Percentiles rank a stretch among this genome's conserved stretches.
Evolutionary conservation across 2,329 filamentous ascomycete species (phyloP).

Genomic region (Aaosphaeria pasadenensis): DNA sequence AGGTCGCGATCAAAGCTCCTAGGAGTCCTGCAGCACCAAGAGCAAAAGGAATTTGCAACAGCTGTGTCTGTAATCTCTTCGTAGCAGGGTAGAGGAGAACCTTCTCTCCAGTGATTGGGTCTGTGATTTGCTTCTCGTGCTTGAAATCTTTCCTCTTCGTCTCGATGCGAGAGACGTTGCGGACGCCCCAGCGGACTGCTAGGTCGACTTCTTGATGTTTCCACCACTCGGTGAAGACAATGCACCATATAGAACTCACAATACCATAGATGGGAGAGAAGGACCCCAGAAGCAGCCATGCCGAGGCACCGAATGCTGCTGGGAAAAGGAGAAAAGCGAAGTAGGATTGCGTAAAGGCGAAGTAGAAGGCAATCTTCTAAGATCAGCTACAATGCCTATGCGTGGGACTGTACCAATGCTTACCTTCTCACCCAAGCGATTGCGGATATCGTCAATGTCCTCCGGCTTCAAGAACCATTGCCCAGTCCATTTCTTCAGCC

Average conservation of each 20-base stretch:
- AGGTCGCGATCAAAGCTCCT: conserved; percentile 77
- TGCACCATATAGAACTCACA: conserved; percentile 76
- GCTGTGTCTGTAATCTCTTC: conserved; percentile 70
- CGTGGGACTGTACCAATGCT: neutral
- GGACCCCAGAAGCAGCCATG: conserved; percentile 79
- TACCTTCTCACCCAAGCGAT: conserved; percentile 50
- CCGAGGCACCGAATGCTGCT: conserved; percentile 69
- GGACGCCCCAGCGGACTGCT: conserved; percentile 82
- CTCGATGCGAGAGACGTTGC: conserved; percentile 79
- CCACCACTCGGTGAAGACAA: conserved; percentile 93
- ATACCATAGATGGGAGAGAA: conserved; percentile 82
- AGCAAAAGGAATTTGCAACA: conserved; percentile 83
- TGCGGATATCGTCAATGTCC: conserved; percentile 50
- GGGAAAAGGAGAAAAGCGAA: conserved; percentile 83
- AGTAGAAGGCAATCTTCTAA: conserved; percentile 80
- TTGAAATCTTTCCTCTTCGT: conserved; percentile 73
- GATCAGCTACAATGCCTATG: neutral
- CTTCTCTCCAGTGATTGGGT: conserved; percentile 78
- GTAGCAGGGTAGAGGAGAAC: conserved; percentile 71
- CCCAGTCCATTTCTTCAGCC: conserved; percentile 52
- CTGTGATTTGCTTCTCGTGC: conserved; percentile 72
- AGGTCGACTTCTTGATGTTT: conserved; percentile 89
- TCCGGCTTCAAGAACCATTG: conserved; percentile 46
- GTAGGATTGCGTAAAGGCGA: conserved; percentile 89
- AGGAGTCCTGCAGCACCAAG: conserved; percentile 68